phyloP scores from a whole-genome alignment of 2,329 filamentous ascomycete species.

The Podosphaera leucotricha region DNA sequence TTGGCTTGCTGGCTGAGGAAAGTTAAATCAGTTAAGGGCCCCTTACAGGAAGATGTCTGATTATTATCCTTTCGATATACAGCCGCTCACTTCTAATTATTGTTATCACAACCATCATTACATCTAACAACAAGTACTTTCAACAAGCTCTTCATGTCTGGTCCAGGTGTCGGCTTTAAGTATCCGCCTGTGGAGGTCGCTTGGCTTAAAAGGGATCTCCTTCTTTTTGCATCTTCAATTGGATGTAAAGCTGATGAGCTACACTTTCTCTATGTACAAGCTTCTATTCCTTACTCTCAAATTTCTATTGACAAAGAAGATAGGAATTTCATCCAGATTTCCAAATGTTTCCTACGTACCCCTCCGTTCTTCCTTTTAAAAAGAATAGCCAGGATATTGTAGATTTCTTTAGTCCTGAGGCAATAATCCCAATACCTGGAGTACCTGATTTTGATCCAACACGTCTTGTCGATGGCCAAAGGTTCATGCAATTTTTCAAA shows the following conservation, averaged over 20 bases:
- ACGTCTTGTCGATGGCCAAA: constrained; percentile 43
- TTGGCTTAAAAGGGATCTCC: constrained; percentile 70
- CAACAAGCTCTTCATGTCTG: no score
- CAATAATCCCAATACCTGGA: constrained; percentile 31
- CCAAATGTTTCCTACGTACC: constrained; percentile 54
- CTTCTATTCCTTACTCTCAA: not conserved
- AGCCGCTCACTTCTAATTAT: no score
- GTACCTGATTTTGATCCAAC: constrained; percentile 40
- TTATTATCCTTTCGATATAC: no score
- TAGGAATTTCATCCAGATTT: constrained; percentile 78
- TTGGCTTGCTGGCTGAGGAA: no score
- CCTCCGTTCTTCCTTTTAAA: constrained; percentile 31
- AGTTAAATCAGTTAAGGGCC: no score
- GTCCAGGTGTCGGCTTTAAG: constrained; percentile 45
- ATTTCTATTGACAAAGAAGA: not conserved
- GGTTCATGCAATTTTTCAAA: constrained; percentile 38
- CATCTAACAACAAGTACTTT: no score
- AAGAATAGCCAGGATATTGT: constrained; percentile 40
- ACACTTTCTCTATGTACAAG: constrained; percentile 66
- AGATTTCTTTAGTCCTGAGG: constrained; percentile 41
- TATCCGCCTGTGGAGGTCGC: constrained; percentile 53
- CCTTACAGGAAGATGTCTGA: no score
- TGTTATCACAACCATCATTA: no score
- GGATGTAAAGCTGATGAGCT: constrained; percentile 65
- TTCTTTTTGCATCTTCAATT: constrained; percentile 80